These are phyloP conservation scores for Lupinus albus DNA, from an alignment of 306 rosid species.

Conservation along the genomic window DNA sequence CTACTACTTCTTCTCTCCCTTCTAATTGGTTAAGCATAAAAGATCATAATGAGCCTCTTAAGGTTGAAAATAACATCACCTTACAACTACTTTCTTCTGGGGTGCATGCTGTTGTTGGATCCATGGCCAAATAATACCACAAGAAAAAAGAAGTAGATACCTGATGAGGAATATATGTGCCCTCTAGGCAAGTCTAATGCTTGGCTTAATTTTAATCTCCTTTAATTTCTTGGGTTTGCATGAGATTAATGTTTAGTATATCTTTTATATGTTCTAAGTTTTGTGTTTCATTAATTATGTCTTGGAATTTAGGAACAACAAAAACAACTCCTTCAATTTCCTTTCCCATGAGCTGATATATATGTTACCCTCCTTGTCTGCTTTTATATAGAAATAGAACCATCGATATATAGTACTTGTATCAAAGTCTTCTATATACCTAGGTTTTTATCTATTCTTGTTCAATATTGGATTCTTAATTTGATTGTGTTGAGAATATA, in stretches of 20 bases:
- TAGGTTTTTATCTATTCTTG: neutral
- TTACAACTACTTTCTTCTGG: slow-evolving; percentile 20
- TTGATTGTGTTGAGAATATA: neutral
- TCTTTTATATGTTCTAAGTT: slow-evolving; percentile 11
- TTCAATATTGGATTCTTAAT: slow-evolving; percentile 26
- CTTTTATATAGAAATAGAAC: slow-evolving; percentile 12
- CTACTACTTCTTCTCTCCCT: neutral
- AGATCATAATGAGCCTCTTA: slow-evolving; percentile 36
- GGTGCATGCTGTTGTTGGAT: slow-evolving; percentile 28
- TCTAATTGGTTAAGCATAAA: slow-evolving; percentile 2
- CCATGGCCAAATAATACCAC: slow-evolving; percentile 54
- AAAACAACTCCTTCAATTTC: slow-evolving; percentile 1
- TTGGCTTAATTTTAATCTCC: slow-evolving; percentile 64
- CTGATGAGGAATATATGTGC: slow-evolving; percentile 40
- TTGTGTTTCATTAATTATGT: slow-evolving; percentile 31
- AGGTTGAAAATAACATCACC: slow-evolving; percentile 31
- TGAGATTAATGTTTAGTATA: slow-evolving; percentile 10
- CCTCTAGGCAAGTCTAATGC: slow-evolving; percentile 98
- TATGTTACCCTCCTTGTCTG: slow-evolving; percentile 26
- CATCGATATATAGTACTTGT: slow-evolving; percentile 28
- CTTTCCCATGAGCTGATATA: slow-evolving; percentile 30
- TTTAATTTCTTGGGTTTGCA: slow-evolving; percentile 28
- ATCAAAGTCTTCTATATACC: neutral
- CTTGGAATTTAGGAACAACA: neutral
- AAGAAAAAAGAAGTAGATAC: slow-evolving; percentile 21